Evolutionary conservation across 257 asterid species (phyloP).

Genomic region (Solanum chiquidenum): DNA sequence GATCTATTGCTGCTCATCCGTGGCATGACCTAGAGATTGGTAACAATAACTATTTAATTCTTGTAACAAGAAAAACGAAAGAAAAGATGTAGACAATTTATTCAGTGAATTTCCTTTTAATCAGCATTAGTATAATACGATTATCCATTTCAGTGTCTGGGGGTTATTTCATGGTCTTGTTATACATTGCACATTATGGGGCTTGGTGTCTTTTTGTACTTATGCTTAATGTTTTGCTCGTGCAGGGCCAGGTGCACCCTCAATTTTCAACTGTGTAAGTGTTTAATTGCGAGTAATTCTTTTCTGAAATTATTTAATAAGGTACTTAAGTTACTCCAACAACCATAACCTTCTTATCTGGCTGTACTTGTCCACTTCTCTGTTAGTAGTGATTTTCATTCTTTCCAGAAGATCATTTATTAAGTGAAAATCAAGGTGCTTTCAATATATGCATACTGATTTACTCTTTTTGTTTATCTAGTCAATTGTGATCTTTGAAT

Average conservation of each 20-base stretch:
- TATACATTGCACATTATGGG: neutral
- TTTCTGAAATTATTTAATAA: neutral
- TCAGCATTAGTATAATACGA: neutral
- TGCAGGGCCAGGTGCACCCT: conserved; percentile 97
- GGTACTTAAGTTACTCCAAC: neutral
- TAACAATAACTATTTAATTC: conserved; percentile 1
- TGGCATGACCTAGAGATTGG: conserved; percentile 99
- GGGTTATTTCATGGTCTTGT: neutral
- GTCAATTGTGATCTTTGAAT: neutral
- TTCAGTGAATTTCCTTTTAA: neutral
- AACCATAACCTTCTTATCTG: neutral
- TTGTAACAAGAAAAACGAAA: neutral
- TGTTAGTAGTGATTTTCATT: neutral
- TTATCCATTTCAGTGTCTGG: neutral
- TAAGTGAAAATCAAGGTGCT: neutral
- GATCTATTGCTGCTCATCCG: conserved; percentile 85
- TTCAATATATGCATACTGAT: neutral
- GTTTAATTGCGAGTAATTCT: neutral
- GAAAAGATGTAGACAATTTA: neutral
- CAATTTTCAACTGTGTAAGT: conserved; percentile 75
- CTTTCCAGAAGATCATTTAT: neutral
- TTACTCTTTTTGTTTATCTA: neutral
- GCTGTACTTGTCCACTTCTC: neutral
- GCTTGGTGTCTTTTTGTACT: neutral
- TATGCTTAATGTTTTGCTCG: neutral